A percentile compares a stretch with the other conserved stretches of the same genome.
phyloP scores from a whole-genome alignment of 78 protist genomes.

The Isochrysis galbana region DNA sequence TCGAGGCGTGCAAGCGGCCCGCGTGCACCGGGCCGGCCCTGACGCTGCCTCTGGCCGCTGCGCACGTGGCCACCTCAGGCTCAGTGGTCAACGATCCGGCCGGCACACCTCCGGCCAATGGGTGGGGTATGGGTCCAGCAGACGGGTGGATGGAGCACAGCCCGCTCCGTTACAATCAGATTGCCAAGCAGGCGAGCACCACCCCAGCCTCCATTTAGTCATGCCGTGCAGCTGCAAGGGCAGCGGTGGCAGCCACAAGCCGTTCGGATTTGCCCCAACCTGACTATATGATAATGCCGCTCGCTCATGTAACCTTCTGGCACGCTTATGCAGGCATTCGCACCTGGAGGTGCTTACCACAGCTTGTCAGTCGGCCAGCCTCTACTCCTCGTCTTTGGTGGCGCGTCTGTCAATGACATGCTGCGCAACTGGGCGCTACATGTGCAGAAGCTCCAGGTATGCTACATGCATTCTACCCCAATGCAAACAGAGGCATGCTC shows the following conservation, averaged over 20 bases:
- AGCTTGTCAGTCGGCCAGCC: not conserved
- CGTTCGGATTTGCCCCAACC: not conserved
- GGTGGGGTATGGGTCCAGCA: not conserved
- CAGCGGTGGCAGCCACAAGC: not conserved
- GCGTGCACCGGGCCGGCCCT: not conserved
- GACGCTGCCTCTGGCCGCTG: not conserved
- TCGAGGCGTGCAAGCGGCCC: not conserved
- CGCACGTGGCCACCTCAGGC: no score
- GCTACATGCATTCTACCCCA: no score
- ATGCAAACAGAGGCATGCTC: no score
- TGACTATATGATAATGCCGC: not conserved
- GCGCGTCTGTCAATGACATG: constrained; percentile 8
- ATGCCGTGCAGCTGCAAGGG: no score
- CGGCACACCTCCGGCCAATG: not conserved
- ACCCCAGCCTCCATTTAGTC: no score
- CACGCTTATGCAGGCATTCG: not conserved
- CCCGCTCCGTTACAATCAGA: not conserved
- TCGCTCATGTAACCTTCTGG: not conserved
- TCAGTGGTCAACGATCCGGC: no score
- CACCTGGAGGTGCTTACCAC: not conserved
- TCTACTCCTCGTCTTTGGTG: not conserved
- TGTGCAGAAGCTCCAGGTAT: not conserved
- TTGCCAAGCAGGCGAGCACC: no score
- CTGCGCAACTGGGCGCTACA: constrained; percentile 16
- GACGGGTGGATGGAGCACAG: not conserved